Evolutionary conservation across 2,329 filamentous ascomycete genomes (phyloP).

Genomic region (Emericellopsis cladophorae): DNA sequence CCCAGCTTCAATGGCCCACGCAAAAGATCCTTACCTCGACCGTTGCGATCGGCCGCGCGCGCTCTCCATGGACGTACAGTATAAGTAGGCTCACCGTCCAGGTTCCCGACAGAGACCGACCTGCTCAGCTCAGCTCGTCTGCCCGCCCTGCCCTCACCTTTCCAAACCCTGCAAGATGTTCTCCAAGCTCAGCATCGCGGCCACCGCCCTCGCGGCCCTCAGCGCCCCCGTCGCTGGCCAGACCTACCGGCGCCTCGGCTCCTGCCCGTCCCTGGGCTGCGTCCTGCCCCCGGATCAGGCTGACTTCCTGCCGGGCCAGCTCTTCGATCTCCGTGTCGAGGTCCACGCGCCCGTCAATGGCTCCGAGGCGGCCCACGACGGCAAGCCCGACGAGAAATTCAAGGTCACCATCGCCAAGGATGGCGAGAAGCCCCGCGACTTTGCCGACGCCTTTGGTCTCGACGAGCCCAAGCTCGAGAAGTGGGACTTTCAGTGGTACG

Average conservation of each 20-base stretch:
- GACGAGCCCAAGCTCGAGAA: conserved; percentile 61
- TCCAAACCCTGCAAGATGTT: conserved; percentile 13
- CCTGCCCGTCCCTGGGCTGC: conserved; percentile 46
- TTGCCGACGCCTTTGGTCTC: conserved; percentile 56
- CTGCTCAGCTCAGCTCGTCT: too few relatives aligned
- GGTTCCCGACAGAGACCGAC: background rate
- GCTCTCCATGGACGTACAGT: too few relatives aligned
- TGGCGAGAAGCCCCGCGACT: conserved; percentile 32
- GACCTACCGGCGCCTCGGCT: conserved; percentile 47
- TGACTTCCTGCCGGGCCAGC: conserved; percentile 74
- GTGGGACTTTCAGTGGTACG: conserved; percentile 78
- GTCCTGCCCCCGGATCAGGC: conserved; percentile 51
- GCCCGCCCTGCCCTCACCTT: background rate
- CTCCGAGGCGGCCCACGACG: conserved; percentile 59
- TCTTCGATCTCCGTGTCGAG: conserved; percentile 74
- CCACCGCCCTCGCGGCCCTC: conserved; percentile 17
- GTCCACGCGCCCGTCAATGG: conserved; percentile 74
- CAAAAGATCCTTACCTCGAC: background rate
- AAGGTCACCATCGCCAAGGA: conserved; percentile 61
- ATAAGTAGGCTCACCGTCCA: too few relatives aligned
- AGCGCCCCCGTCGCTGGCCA: conserved; percentile 33
- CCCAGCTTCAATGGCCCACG: too few relatives aligned
- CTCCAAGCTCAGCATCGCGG: conserved; percentile 21
- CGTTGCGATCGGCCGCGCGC: background rate
- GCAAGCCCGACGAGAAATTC: conserved; percentile 61